phyloP scores from a whole-genome alignment of 2,329 filamentous ascomycete genomes.

The Aspergillus ochraceoroseus region DNA sequence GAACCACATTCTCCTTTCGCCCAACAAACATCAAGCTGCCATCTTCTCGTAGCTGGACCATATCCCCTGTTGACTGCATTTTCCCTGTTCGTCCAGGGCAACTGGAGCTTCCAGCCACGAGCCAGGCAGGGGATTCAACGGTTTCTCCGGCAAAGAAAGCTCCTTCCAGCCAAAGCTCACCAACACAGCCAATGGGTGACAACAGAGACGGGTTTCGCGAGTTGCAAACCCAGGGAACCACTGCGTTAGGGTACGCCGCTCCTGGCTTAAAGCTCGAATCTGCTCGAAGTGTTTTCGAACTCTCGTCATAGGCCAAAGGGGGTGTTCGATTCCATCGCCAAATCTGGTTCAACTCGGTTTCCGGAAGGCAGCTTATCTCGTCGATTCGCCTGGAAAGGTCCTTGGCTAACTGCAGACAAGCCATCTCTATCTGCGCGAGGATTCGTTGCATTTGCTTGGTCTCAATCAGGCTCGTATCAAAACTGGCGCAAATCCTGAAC shows the following conservation, averaged over 20 bases:
- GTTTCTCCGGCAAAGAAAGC: slow-evolving; percentile 27
- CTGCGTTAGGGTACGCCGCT: slow-evolving; percentile 33
- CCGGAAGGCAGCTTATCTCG: slow-evolving; percentile 39
- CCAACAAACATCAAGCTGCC: slow-evolving; percentile 31
- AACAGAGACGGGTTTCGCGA: slow-evolving; percentile 33
- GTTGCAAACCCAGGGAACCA: slow-evolving; percentile 30
- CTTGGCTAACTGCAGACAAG: slow-evolving; percentile 26
- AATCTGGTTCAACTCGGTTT: slow-evolving; percentile 40
- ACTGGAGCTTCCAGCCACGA: slow-evolving; percentile 32
- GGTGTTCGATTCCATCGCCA: slow-evolving; percentile 42
- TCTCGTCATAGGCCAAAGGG: slow-evolving; percentile 34
- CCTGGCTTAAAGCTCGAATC: slow-evolving; percentile 21
- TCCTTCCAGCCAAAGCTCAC: slow-evolving; percentile 42
- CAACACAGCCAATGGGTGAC: slow-evolving; percentile 40
- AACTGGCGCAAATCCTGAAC: slow-evolving; percentile 44
- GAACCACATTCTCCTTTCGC: slow-evolving; percentile 32
- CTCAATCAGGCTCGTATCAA: slow-evolving; percentile 39
- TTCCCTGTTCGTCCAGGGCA: slow-evolving; percentile 30
- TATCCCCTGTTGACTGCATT: slow-evolving; percentile 31
- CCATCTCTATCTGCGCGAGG: slow-evolving; percentile 36
- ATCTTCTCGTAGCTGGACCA: slow-evolving; percentile 30
- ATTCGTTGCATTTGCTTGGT: slow-evolving; percentile 37
- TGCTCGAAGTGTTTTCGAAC: slow-evolving; percentile 24
- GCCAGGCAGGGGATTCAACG: slow-evolving; percentile 26
- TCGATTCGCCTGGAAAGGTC: slow-evolving; percentile 25